phyloP scores from a whole-genome alignment of 2,329 filamentous ascomycete genomes.

The Lachnellula subtilissima region DNA sequence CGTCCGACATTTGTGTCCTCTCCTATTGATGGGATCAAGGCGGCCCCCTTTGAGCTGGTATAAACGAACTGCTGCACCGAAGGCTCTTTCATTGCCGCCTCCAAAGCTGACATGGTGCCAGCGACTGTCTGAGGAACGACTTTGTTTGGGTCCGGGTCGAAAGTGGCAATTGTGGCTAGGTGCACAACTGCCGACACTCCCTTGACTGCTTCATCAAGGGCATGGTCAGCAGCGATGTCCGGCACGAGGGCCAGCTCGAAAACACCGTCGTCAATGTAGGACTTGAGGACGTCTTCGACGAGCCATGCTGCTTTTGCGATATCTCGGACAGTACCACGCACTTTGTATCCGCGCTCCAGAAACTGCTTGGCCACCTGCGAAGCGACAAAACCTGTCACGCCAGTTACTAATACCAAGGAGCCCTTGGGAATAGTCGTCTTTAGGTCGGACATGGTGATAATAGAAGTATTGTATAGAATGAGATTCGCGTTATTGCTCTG shows the following conservation, averaged over 20 bases:
- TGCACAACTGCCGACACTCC: constrained; percentile 35
- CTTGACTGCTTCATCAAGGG: constrained; percentile 28
- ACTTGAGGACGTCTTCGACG: constrained; percentile 28
- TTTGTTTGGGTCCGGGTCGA: constrained; percentile 35
- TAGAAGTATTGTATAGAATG: background rate
- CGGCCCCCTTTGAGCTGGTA: constrained; percentile 31
- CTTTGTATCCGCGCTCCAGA: constrained; percentile 37
- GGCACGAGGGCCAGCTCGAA: constrained; percentile 34
- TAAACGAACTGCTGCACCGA: constrained; percentile 38
- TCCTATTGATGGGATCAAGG: constrained; percentile 19
- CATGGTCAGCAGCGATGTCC: constrained; percentile 30
- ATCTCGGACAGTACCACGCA: constrained; percentile 42
- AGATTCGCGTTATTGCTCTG: too few relatives aligned
- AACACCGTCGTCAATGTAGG: constrained; percentile 19
- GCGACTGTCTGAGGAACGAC: constrained; percentile 35
- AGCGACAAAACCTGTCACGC: constrained; percentile 42
- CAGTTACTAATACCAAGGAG: constrained; percentile 40
- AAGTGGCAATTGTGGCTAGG: constrained; percentile 33
- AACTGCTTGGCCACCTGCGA: constrained; percentile 39
- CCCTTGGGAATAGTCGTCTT: constrained; percentile 24
- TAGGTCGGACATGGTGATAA: background rate
- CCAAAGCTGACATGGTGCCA: constrained; percentile 30
- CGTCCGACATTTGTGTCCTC: constrained; percentile 19
- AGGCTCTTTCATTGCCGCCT: constrained; percentile 32
- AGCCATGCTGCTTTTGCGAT: constrained; percentile 33